These are phyloP conservation scores for Arbutus unedo DNA, from an alignment of 148 eudicot species.

Conservation along the genomic window DNA sequence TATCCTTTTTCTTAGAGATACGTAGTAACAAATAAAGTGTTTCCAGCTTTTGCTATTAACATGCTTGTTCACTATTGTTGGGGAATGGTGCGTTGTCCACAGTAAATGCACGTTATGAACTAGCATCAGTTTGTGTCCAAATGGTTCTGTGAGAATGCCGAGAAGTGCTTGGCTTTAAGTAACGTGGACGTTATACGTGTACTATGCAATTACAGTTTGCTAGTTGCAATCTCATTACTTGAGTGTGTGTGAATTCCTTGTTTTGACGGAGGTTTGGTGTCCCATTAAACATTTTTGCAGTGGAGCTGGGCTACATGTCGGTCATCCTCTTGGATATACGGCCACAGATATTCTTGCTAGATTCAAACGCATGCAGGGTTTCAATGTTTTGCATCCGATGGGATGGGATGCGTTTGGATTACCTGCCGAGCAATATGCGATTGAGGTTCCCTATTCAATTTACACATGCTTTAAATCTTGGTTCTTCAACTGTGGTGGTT, in stretches of 20 bases:
- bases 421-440: conserved; percentile 99
- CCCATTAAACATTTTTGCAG: conserved; percentile 39
- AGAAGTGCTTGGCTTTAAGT: not conserved
- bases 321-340: conserved; percentile 98
- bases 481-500: not conserved
- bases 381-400: conserved; percentile 97
- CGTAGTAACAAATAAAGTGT: not conserved
- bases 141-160: not conserved
- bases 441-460: conserved; percentile 52
- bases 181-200: not conserved
- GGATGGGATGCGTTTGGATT: conserved; percentile 99
- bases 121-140: not conserved
- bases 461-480: conserved; percentile 14
- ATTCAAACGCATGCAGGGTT: conserved; percentile 92
- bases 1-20: no score
- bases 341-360: conserved; percentile 99
- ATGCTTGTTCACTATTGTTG: not conserved
- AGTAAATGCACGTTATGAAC: not conserved
- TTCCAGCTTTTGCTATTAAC: not conserved
- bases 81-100: not conserved
- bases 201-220: not conserved
- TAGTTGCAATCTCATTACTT: not conserved
- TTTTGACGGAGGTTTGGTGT: conserved; percentile 5
- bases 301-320: conserved; percentile 98
- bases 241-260: not conserved